Percentiles rank a stretch among this genome's conserved stretches.
Conservation (phyloP, 768 basidiomycete species). For the Macrocybe gigantea region DNA sequence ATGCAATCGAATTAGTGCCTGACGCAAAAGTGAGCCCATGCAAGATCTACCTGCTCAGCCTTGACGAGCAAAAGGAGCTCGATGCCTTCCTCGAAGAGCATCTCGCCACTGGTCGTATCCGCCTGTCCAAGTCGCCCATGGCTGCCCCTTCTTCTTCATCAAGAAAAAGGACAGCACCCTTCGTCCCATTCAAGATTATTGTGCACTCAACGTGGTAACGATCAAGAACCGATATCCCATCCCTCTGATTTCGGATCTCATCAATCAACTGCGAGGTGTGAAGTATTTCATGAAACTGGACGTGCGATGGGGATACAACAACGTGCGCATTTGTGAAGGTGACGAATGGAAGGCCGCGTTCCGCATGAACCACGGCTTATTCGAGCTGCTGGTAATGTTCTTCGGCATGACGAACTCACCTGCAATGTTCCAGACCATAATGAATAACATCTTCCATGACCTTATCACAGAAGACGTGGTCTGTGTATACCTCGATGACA, state of each 20-base stretch:
- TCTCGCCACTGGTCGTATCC: slow-evolving; percentile 15
- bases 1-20: slow-evolving; percentile 26
- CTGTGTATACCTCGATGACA: slow-evolving; percentile 34
- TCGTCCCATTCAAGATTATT: slow-evolving; percentile 22
- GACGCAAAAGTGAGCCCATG: slow-evolving; percentile 19
- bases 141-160: slow-evolving; percentile 19
- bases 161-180: slow-evolving; percentile 19
- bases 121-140: slow-evolving; percentile 17
- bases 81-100: slow-evolving; percentile 22
- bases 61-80: slow-evolving; percentile 19
- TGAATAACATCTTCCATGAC: slow-evolving; percentile 29
- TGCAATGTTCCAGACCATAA: slow-evolving; percentile 22
- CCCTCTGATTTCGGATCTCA: slow-evolving; percentile 20
- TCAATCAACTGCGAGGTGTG: slow-evolving; percentile 18
- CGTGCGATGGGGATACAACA: slow-evolving; percentile 32
- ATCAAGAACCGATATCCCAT: slow-evolving; percentile 25
- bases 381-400: slow-evolving; percentile 33
- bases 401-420: slow-evolving; percentile 30
- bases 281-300: slow-evolving; percentile 31
- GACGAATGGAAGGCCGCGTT: slow-evolving; percentile 39
- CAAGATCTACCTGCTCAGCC: slow-evolving; percentile 28
- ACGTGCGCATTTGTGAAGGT: slow-evolving; percentile 27
- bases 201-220: slow-evolving; percentile 23
- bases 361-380: slow-evolving; percentile 23
- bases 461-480: slow-evolving; percentile 18